Conservation (phyloP, 2,329 filamentous ascomycete species). For the Berkeleyomyces rouxiae region DNA sequence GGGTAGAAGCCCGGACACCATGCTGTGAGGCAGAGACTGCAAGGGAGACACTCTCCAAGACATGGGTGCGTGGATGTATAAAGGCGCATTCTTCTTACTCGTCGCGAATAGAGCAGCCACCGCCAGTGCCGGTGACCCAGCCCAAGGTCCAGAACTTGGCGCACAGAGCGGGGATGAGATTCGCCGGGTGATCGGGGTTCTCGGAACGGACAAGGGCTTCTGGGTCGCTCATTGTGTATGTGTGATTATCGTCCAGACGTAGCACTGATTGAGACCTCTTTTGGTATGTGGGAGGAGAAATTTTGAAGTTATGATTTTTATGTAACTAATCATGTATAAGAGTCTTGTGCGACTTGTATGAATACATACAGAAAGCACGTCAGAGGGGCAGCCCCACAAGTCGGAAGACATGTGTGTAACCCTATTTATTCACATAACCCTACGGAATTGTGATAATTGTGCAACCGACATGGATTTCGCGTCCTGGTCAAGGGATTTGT, state of each 20-base stretch:
- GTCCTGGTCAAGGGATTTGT: not conserved
- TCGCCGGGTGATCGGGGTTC: constrained; percentile 78
- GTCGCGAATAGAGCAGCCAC: constrained; percentile 60
- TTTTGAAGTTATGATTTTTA: not conserved
- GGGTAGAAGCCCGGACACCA: not conserved
- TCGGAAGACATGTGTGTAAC: not conserved
- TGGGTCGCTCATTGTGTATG: constrained; percentile 5
- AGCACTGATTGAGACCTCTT: not conserved
- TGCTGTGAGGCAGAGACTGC: not conserved
- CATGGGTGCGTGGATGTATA: not conserved
- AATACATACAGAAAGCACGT: not conserved
- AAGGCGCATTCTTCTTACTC: constrained; percentile 28
- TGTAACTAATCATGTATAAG: not conserved
- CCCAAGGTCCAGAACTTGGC: constrained; percentile 89
- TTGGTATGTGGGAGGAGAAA: not conserved
- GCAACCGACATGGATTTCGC: not conserved
- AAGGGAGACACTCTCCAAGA: not conserved
- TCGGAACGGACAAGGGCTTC: constrained; percentile 36
- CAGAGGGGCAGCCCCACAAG: not conserved
- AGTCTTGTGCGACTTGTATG: not conserved
- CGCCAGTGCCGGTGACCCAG: constrained; percentile 82
- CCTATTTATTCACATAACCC: not conserved
- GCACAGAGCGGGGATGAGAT: constrained; percentile 84
- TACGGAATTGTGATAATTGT: not conserved
- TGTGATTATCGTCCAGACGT: not conserved